phyloP scores from a whole-genome alignment of 805 yeast species.

The Tetrapisispora namnaoensis region DNA sequence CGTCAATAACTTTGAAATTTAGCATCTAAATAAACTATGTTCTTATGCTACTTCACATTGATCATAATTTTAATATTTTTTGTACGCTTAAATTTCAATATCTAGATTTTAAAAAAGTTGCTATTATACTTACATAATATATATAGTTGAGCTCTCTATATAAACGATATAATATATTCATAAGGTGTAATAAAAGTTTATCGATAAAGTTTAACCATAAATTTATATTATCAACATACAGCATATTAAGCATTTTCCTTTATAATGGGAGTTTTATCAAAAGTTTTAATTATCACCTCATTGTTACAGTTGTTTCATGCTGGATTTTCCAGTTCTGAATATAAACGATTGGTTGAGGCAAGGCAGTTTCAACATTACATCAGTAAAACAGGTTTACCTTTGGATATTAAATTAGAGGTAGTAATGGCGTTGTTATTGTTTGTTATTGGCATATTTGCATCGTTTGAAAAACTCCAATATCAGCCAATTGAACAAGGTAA shows the following conservation, averaged over 20 bases:
- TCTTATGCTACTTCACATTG: background rate
- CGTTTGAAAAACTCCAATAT: constrained; percentile 18
- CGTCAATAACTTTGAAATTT: no score
- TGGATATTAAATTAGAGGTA: constrained; percentile 25
- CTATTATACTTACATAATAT: no score
- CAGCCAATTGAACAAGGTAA: constrained; percentile 15
- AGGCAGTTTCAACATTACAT: constrained; percentile 4
- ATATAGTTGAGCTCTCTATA: no score
- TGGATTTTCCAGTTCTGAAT: constrained; percentile 29
- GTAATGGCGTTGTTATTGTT: constrained; percentile 17
- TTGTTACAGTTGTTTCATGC: constrained; percentile 20
- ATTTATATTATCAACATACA: background rate
- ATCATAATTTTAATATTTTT: background rate
- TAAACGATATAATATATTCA: no score
- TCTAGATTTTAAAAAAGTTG: no score
- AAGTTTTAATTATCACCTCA: constrained; percentile 9
- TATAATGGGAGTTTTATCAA: constrained; percentile 12
- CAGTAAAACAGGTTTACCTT: constrained; percentile 11
- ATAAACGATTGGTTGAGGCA: constrained; percentile 17
- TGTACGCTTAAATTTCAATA: no score
- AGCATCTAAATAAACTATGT: background rate
- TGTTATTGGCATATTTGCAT: constrained; percentile 16
- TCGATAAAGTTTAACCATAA: background rate
- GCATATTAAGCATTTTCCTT: background rate
- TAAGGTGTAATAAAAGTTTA: no score